Evolutionary conservation across 23 red algal genomes (phyloP), one percentile per base, ranked within the genome.

Genomic region (Agarophyton chilense): DNA sequence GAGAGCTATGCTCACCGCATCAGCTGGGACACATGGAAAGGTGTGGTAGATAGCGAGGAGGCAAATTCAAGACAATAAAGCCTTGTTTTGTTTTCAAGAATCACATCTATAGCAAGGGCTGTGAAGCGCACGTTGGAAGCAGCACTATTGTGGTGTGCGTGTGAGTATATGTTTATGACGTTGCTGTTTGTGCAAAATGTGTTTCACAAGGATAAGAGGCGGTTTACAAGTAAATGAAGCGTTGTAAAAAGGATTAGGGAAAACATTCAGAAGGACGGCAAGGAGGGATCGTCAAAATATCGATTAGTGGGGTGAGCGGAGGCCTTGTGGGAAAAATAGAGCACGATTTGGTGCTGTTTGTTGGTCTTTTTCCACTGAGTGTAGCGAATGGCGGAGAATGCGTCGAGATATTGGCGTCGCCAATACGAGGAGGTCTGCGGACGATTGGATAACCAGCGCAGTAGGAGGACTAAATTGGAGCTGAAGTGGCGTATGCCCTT

Each of bases 391-490:
- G 49, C 51, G 28, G 68, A 58, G 43, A 31, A 42, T 9, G 29
- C 53, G 50, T 88, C 84, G n/a, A 77, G 33, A 53, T 88, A 44
- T 9, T 88, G 13, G n/a, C 52, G 51, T 40, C 67, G 19, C 84
- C 84, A 88, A 22, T 57, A 63, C 6, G 68, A 46, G 28, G 84
- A 22, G 2, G 84, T 88, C 49, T 88, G 14, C 17, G 60, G 84
- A 9, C 84, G 65, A 52, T 41, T 31, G 9, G 65, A 65, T 8
- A 88, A 35, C 84, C 84, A 88, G 36, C 84, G 84, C 50, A 88
- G 67, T 22, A 88, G 34, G 25, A 55, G 73, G 53, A 81, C 60
- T 39, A 81, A 52, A 38, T 79, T 81, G 29, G 29, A 52, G 43
- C 24, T 49, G 38, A 74, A 72, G 38, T 91, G 41, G 10, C 41